Evolutionary conservation across 108 stramenopile genomes (phyloP).

Genomic region (Nitzschia palea): DNA sequence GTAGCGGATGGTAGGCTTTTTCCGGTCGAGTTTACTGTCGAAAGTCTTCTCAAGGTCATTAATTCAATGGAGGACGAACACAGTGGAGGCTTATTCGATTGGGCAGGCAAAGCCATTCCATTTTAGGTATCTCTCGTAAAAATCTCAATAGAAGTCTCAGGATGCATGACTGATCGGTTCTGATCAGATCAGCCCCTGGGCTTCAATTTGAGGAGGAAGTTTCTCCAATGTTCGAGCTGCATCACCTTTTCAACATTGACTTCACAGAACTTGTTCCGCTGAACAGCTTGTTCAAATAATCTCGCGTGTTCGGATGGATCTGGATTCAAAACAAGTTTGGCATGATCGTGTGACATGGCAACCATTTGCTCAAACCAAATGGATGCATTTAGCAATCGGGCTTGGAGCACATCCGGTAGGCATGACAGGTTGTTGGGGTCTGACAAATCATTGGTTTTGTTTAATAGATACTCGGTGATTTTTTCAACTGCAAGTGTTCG

Average conservation of each 20-base stretch:
- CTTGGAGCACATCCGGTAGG: not conserved
- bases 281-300: not conserved
- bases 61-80: conserved; percentile 57
- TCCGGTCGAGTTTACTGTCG: conserved; percentile 67
- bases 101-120: conserved; percentile 63
- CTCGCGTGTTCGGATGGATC: not conserved
- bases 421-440: conserved; percentile 4
- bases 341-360: not conserved
- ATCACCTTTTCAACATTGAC: conserved; percentile 2
- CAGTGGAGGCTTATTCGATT: conserved; percentile 71
- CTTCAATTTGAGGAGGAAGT: not conserved
- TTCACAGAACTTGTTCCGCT: conserved; percentile 18
- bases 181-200: not conserved
- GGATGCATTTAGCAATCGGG: conserved; percentile 9
- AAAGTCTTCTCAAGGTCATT: conserved; percentile 54
- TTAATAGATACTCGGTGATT: not conserved
- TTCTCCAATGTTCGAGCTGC: conserved; percentile 11
- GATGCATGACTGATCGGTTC: too few species aligned
- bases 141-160: too few species aligned
- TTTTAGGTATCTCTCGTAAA: too few species aligned
- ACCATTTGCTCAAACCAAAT: conserved; percentile 15
- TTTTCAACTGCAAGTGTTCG: not conserved
- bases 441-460: not conserved
- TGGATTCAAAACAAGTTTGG: not conserved
- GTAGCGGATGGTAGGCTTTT: conserved; percentile 81